Evolutionary conservation across 495 filamentous ascomycete genomes (phyloP), one percentile per base, ranked within the genome.

Genomic region (Saxispiralis lemnorum): DNA sequence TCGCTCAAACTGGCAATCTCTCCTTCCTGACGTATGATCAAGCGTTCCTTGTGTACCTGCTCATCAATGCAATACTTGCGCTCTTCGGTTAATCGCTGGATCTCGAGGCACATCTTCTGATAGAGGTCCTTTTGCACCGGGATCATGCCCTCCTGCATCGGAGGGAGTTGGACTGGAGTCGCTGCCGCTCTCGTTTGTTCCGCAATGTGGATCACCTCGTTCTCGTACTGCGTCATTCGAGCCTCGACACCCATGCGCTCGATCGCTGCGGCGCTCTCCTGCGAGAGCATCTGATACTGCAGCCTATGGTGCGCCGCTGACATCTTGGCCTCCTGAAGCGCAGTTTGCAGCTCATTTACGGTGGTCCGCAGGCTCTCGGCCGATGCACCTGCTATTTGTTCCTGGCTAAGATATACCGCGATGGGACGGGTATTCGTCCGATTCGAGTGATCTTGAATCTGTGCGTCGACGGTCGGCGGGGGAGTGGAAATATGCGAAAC

Each of bases 221-320:
- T 81, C 59, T 97, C 92, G 28, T 81, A 72, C 44, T 80, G 76
- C n/a, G 79, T 81, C 65, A 96, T 84, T 38, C 92, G 81, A 45
- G 92, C 83, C 61, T 97, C 89, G 10, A 96, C 89, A 31, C 76
- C 81, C 45, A 87, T 83, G 31, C 86, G 75, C 58, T 92, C 87
- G 4, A 81, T 70, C 18, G 85, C 79, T 58, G 93, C 87, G 21
- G 78, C 73, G 34, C 81, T 88, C 53, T 92, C 83, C 40, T 96
- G 82, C 39, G 69, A 77, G 17, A 94, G 71, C 47, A 97, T 69
- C 52, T 77, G 84, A 55, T 89, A 83, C 57, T 95, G 88, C 38
- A 97, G 63, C 55, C 89, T 93, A 66, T 92, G 79, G 56, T 97
- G 89, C 18, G 92, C 78, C 1, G 82, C 78, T 36, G 81, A 79